Evolutionary conservation across 2,329 filamentous ascomycete genomes (phyloP).

Genomic region (Alternaria postmessia): DNA sequence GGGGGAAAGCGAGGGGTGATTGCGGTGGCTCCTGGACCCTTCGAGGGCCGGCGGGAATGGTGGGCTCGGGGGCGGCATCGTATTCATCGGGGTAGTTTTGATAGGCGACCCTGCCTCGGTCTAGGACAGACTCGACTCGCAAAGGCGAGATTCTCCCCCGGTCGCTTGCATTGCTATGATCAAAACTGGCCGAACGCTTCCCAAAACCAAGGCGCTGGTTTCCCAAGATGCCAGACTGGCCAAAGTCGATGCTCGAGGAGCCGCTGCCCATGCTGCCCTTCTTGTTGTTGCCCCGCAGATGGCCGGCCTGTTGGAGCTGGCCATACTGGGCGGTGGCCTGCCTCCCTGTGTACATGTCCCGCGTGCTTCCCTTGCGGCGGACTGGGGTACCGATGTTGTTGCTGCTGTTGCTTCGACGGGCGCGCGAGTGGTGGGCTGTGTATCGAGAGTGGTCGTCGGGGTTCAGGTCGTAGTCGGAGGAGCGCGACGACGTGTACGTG

Average conservation of each 20-base stretch:
- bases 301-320: slow-evolving; percentile 40
- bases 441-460: slow-evolving; percentile 52
- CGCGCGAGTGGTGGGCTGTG: slow-evolving; percentile 55
- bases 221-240: slow-evolving; percentile 65
- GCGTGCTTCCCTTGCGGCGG: slow-evolving; percentile 43
- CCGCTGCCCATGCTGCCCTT: slow-evolving; percentile 78
- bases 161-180: slow-evolving; percentile 56
- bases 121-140: slow-evolving; percentile 55
- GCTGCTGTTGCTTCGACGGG: slow-evolving; percentile 80
- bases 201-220: slow-evolving; percentile 65
- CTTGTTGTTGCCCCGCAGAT: slow-evolving; percentile 56
- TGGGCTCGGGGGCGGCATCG: slow-evolving; percentile 87
- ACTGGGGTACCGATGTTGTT: slow-evolving; percentile 65
- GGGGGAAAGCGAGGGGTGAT: slow-evolving; percentile 50
- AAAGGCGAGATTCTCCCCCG: slow-evolving; percentile 30
- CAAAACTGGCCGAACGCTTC: slow-evolving; percentile 77
- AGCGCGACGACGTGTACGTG: slow-evolving; percentile 67
- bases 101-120: slow-evolving; percentile 54
- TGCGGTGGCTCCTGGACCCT: slow-evolving; percentile 55
- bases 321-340: slow-evolving; percentile 35
- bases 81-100: slow-evolving; percentile 65
- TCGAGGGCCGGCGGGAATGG: slow-evolving; percentile 80
- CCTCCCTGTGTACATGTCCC: slow-evolving; percentile 41
- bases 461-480: slow-evolving; percentile 63
- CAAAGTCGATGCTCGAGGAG: slow-evolving; percentile 71